Evolutionary conservation across 2,329 filamentous ascomycete genomes (phyloP), one percentile per base, ranked within the genome.

Genomic region (Beauveria brongniartii): DNA sequence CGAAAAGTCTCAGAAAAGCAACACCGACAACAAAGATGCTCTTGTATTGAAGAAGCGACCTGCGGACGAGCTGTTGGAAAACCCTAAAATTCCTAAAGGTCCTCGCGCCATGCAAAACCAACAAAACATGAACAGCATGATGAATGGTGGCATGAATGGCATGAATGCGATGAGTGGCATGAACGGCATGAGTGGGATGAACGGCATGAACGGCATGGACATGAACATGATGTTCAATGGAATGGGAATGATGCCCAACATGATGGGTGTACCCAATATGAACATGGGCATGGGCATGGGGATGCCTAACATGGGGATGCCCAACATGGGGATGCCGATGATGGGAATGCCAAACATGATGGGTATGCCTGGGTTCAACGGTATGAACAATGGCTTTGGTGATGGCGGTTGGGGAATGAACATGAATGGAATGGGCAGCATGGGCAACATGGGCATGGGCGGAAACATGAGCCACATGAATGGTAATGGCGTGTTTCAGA

Each of bases 41-140:
- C 63, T 61, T 57, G 75, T 74, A 61, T 77, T 83, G 28, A 94
- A 90, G 76, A 99, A 97, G 77, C 86, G 94, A 24, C 83, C 89
- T 12, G 91, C 92, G 16, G 91, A 93, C 41, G 88, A 92, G 57
- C 80, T 80, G 37, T 75, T 82, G 7, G 84, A 86, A 67, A 86
- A 88, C 66, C 82, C 83, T 46, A 83, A 82, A 69, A 83, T 87
- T 46, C 83, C 85, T 51, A 88, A 87, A 67, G 85, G 79, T 0
- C 85, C 85, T 2, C 85, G 85, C 70, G 84, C 82, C 43, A 88
- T 86, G 85, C 83, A 82, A 66, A 80, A 74, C 70, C 80, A 80
- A 55, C 79, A 80, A 61, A 75, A 72, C 69, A 78, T 78, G 68
- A 75, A 73, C 59, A 71, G 71, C 54, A 71, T 74, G 73, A 80